Base-by-base conservation (phyloP, 352 stramenopile species). In the Saprolegnia parasitica region DNA sequence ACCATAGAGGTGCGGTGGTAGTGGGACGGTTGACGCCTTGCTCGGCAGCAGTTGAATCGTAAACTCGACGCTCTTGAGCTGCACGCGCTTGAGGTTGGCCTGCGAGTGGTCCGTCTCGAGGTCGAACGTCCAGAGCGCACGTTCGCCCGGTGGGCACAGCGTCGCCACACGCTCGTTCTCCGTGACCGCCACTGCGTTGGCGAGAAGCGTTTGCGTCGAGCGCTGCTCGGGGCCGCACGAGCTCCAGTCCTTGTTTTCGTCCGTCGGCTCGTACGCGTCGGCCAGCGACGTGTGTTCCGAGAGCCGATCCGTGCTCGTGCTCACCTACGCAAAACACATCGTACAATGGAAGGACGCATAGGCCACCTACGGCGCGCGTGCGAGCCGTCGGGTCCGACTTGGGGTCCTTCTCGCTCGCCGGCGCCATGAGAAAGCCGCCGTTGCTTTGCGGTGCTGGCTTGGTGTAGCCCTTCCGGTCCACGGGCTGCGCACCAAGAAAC, bases 171-270 rank as follows among this genome's bases (percentile, higher is more conserved):
- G 87, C 1, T 83, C 68, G 13, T 73, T 73, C 35, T 54, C 26
- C 4, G 54, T 65, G 55, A 56, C 23, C 6, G 15, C 18, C 49
- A 56, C n/a, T 6, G 45, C 39, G 9, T 32, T 26, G 11, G 24
- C 18, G 15, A 72, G 56, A 21, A 96, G 73, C 62, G 83, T 89
- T 61, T 92, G 83, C 0, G 81, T 57, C 4, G 84, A 81, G 29
- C 87, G 85, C 68, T 95, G 87, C 39, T 95, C 87, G 21, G 87
- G 87, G 24, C 88, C 84, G 24, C 87, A 96, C 8, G 84, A 88
- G 56, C 86, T 96, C 87, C 87, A 96, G 71, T 96, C 87, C 60
- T 96, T 96, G 76, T 91, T 89, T 23, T 94, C 87, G 56, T 96
- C 87, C 20, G 86, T 80, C 1, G 77, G 86, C 4, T 84, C 63